phyloP scores from a whole-genome alignment of 306 rosid species.

The Vachellia collinsii region DNA sequence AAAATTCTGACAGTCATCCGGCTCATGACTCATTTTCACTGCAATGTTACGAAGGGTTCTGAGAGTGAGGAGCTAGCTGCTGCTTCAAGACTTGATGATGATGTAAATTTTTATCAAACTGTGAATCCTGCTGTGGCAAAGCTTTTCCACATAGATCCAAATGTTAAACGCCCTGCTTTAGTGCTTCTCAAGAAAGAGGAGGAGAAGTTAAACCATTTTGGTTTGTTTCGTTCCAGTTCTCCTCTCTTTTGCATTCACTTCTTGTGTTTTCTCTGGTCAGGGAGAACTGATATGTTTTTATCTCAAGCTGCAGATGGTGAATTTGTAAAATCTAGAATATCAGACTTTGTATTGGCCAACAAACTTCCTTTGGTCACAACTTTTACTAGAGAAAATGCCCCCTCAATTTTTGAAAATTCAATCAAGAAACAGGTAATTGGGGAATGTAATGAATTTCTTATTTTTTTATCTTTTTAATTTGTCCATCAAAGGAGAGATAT shows the following conservation, averaged over 20 bases:
- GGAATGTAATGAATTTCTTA: background rate
- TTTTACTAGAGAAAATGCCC: slow-evolving; percentile 90
- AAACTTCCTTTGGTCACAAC: slow-evolving; percentile 87
- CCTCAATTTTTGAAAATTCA: slow-evolving; percentile 79
- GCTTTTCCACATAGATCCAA: slow-evolving; percentile 80
- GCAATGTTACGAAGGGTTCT: slow-evolving; percentile 60
- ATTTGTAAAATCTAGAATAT: slow-evolving; percentile 71
- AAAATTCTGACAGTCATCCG: background rate
- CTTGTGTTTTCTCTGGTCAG: background rate
- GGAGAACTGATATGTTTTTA: slow-evolving; percentile 25
- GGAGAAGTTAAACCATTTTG: slow-evolving; percentile 77
- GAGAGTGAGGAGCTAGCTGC: slow-evolving; percentile 94
- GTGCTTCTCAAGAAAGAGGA: slow-evolving; percentile 83
- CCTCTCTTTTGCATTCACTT: slow-evolving; percentile 9
- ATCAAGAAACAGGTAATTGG: slow-evolving; percentile 90
- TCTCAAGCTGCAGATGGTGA: slow-evolving; percentile 64
- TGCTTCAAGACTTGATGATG: slow-evolving; percentile 92
- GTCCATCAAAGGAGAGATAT: slow-evolving; percentile 17
- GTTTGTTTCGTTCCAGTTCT: slow-evolving; percentile 50
- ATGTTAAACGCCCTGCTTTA: slow-evolving; percentile 86
- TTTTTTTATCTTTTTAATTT: slow-evolving; percentile 1
- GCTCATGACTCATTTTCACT: slow-evolving; percentile 22
- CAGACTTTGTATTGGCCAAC: slow-evolving; percentile 75
- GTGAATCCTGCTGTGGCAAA: slow-evolving; percentile 85
- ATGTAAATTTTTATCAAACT: slow-evolving; percentile 90